Evolutionary conservation across 176 grass and related monocot species (phyloP), one percentile per base, ranked within the genome.

Genomic region (Tuctoria greenei): DNA sequence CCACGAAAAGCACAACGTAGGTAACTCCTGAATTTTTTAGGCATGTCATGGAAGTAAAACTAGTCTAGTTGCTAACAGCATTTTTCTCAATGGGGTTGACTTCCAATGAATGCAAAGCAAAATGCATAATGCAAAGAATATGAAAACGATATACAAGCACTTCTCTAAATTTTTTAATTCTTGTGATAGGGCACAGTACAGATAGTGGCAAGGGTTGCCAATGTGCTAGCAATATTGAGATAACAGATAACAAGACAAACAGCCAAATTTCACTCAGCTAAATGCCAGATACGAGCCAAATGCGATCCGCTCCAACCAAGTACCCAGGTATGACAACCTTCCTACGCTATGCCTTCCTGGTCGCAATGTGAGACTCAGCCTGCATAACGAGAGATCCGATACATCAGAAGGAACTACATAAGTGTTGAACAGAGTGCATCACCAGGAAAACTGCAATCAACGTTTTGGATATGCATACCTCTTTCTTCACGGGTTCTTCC

Each of bases 401-500:
- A 56, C n/a, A 56, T 56, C n/a, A 56, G n/a, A 56, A 52, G 21
- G 0, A n/a, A 16, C 14, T 0, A 43, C 0, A 54, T 8, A 20
- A 64, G 18, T 57, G 26, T 2, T 7, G 16, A 50, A 2, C 46
- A 16, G 16, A 50, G 46, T 14, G 41, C 17, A 38, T 4, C 10
- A 7, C 20, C 50, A 14, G 10, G 17, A 14, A 6, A 59, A 15
- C 35, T 56, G 17, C 8, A 37, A 64, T 27, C 16, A 24, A 14
- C 47, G 27, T 7, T 35, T 35, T 27, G 44, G 20, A 75, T 23
- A 6, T 54, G 50, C 13, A 16, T 49, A 91, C 92, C 86, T 92
- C 92, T 67, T 96, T 96, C 72, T 87, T 96, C 58, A 96, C 86
- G 0, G 86, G 72, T 39, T 96, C 92, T 78, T 96, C 92, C 83